Evolutionary conservation across 441 rosid genomes (phyloP).

Genomic region (Erodium chrysanthum): DNA sequence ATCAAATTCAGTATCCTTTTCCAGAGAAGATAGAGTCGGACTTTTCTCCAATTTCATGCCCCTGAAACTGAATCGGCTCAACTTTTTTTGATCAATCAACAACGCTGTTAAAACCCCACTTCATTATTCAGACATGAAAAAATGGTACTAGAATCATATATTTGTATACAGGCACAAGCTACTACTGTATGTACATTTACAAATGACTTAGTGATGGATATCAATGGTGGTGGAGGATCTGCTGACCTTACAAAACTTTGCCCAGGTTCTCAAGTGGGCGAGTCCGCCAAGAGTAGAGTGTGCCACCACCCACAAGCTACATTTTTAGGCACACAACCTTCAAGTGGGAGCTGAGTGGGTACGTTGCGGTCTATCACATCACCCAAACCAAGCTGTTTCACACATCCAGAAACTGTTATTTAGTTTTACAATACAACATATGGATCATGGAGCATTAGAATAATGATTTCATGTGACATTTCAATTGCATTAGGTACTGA

Average conservation of each 20-base stretch:
- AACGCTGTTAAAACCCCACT: too few species aligned
- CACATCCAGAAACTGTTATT: slow-evolving; percentile 9
- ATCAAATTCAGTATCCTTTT: too few species aligned
- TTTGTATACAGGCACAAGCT: slow-evolving; percentile 14
- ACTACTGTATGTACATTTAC: slow-evolving; percentile 21
- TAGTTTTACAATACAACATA: neutral
- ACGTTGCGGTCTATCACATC: slow-evolving; percentile 77
- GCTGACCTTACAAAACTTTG: slow-evolving; percentile 58
- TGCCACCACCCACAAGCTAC: slow-evolving; percentile 99
- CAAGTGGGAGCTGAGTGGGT: slow-evolving; percentile 56
- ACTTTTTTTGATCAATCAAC: too few species aligned
- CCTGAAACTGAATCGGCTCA: too few species aligned
- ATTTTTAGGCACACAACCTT: slow-evolving; percentile 49
- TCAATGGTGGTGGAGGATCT: slow-evolving; percentile 2
- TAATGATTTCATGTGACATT: too few species aligned
- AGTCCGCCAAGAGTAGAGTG: slow-evolving; percentile 62
- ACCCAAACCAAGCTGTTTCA: slow-evolving; percentile 86
- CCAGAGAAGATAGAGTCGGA: too few species aligned
- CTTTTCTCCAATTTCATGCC: too few species aligned
- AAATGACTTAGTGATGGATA: slow-evolving; percentile 10
- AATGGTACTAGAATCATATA: slow-evolving; percentile 18
- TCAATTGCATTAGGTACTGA: too few species aligned
- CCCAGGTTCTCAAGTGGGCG: slow-evolving; percentile 36
- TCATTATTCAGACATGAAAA: slow-evolving; percentile 19
- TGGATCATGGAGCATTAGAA: neutral